Percentiles rank a stretch among this genome's conserved stretches.
phyloP scores from a whole-genome alignment of 2,329 filamentous ascomycete genomes.

The Coniella lustricola region DNA sequence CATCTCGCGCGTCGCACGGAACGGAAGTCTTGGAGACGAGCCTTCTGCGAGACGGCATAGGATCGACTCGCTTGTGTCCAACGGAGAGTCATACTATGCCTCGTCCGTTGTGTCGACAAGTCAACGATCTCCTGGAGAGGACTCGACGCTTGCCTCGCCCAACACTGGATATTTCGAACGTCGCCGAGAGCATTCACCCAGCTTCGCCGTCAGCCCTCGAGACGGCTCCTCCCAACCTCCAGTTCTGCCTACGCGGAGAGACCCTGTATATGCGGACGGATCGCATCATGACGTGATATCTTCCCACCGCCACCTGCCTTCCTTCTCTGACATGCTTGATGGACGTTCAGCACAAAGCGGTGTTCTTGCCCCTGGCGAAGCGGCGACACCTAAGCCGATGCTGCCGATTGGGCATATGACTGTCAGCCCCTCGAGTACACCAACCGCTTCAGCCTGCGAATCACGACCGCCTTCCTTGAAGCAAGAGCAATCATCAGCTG shows the following conservation, averaged over 20 bases:
- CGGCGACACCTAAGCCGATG: conserved; percentile 2
- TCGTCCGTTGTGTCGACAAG: conserved; percentile 29
- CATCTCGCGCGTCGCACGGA: conserved; percentile 33
- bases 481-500: conserved; percentile 39
- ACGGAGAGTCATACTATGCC: conserved; percentile 38
- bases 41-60: conserved; percentile 40
- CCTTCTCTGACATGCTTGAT: conserved; percentile 42
- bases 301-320: conserved; percentile 34
- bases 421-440: conserved; percentile 23
- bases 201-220: conserved; percentile 20
- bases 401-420: conserved; percentile 15
- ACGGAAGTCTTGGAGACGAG: conserved; percentile 7
- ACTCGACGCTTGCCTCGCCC: conserved; percentile 35
- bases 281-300: conserved; percentile 24
- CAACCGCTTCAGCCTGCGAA: conserved; percentile 22
- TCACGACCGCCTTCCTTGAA: conserved; percentile 34
- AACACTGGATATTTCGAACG: conserved; percentile 30
- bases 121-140: conserved; percentile 34
- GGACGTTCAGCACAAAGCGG: conserved; percentile 22
- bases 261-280: conserved; percentile 21
- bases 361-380: conserved; percentile 16
- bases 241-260: conserved; percentile 16
- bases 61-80: conserved; percentile 40
- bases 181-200: conserved; percentile 24
- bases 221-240: conserved; percentile 20